phyloP scores from a whole-genome alignment of 2,329 filamentous ascomycete species.

The Eutypa lata region DNA sequence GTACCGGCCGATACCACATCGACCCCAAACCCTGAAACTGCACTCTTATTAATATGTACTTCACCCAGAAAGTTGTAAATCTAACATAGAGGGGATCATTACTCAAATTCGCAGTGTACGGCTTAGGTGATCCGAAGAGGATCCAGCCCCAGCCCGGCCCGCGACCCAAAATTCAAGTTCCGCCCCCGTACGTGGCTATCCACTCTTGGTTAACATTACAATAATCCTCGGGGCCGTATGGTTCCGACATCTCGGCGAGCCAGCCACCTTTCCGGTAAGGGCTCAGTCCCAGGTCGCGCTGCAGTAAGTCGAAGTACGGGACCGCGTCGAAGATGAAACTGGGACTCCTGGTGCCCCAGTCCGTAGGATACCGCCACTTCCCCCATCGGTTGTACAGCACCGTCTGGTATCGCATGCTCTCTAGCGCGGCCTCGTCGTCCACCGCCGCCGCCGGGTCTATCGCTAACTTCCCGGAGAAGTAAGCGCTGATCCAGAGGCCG shows the following conservation, averaged over 20 bases:
- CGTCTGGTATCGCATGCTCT: constrained; percentile 49
- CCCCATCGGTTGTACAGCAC: constrained; percentile 67
- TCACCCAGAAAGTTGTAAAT: too few species aligned
- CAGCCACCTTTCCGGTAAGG: constrained; percentile 52
- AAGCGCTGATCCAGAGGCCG: constrained; percentile 55
- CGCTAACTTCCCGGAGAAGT: constrained; percentile 46
- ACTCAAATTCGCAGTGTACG: too few species aligned
- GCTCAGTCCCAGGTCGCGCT: constrained; percentile 62
- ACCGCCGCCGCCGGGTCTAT: constrained; percentile 14
- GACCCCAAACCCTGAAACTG: too few species aligned
- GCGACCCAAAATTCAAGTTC: too few species aligned
- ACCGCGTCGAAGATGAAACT: constrained; percentile 76
- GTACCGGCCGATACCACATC: too few species aligned
- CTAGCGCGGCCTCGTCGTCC: constrained; percentile 34
- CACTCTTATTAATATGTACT: too few species aligned
- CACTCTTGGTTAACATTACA: constrained; percentile 51
- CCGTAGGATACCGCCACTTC: constrained; percentile 65
- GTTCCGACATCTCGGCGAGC: constrained; percentile 48
- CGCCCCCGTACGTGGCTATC: too few species aligned
- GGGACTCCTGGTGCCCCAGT: constrained; percentile 59
- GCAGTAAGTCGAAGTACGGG: constrained; percentile 68
- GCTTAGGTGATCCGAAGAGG: too few species aligned
- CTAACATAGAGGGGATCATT: too few species aligned
- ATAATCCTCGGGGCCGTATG: constrained; percentile 61
- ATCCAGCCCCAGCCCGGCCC: too few species aligned